Evolutionary conservation across 371 early-diverging fungal genomes (phyloP), one percentile per base, ranked within the genome.

Genomic region (Circinella minor): DNA sequence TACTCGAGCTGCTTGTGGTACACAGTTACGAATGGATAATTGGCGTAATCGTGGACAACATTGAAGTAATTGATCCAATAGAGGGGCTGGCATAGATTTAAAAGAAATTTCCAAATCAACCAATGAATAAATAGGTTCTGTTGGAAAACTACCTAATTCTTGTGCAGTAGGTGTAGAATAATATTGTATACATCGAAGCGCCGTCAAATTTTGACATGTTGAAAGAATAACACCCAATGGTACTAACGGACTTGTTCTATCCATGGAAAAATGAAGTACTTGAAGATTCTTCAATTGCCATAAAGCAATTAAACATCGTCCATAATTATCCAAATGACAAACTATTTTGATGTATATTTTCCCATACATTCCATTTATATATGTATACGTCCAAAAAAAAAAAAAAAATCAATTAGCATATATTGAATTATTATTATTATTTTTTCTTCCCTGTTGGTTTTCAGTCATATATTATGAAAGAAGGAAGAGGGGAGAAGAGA

Each of bases 41-140:
- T 57, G 36, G 1, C 57, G 57, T 57, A 57, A 34, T n/a, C 57
- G 20, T 10, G 57, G 57, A 34, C 57, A 57, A 57, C 57, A 57
- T 6, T 27, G 57, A 34, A 57, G 57, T 10, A 57, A 13, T 34
- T 34, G 36, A 7, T 57, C 57, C 27, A 57, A n/a, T 51, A 51
- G 15, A 7, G 51, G 51, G 0, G 51, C 51, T 51, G 51, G n/a
- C 51, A 51, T 57, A 6, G 57, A 57, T 57, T 57, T 57, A 57
- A 57, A 57, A 34, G 20, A 18, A 11, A 57, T 14, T 10, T 34
- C 36, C 57, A 57, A 57, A 57, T 57, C 57, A 14, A 57, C 27
- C 14, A 57, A 57, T 34, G 57, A 57, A 34, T 2, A 1, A n/a
- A 57, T 57, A 14, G 57, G 57, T 14, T 57, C 36, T 8, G 57